Percentiles rank a stretch among this genome's conserved stretches.
Conservation (phyloP, 345 rosid genomes). For the Camelina sativa region DNA sequence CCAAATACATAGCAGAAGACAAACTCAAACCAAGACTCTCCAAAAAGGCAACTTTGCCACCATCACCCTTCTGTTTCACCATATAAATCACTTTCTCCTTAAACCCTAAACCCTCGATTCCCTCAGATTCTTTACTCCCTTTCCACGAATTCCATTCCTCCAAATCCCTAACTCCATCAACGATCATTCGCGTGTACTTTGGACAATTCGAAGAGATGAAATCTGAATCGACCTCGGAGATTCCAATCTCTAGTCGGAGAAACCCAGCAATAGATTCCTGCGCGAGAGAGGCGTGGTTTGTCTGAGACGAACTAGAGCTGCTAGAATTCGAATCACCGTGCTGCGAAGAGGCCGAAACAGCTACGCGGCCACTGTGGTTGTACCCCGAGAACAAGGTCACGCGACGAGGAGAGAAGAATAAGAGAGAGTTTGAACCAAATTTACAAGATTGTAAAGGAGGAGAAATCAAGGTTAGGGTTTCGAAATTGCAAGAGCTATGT, state of each 20-base stretch:
- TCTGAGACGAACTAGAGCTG: constrained; percentile 22
- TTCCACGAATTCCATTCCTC: constrained; percentile 19
- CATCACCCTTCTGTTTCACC: constrained; percentile 80
- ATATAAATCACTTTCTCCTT: constrained; percentile 67
- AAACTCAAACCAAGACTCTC: constrained; percentile 82
- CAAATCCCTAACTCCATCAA: constrained; percentile 68
- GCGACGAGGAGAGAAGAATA: constrained; percentile 34
- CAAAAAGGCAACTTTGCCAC: constrained; percentile 79
- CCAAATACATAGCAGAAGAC: constrained; percentile 71
- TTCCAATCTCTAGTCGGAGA: constrained; percentile 56
- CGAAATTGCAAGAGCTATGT: constrained; percentile 23
- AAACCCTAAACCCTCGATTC: constrained; percentile 48
- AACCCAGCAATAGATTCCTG: constrained; percentile 56
- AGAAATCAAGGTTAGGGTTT: constrained; percentile 14
- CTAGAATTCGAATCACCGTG: constrained; percentile 25
- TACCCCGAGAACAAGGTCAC: constrained; percentile 22
- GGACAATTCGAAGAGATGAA: constrained; percentile 59
- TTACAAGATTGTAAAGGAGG: constrained; percentile 11
- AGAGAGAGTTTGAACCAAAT: constrained; percentile 8
- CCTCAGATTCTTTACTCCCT: constrained; percentile 12
- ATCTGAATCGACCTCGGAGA: constrained; percentile 56
- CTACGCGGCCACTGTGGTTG: constrained; percentile 24
- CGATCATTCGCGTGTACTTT: constrained; percentile 57
- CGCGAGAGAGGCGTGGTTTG: constrained; percentile 47
- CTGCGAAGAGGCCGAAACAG: constrained; percentile 28